phyloP scores from a whole-genome alignment of 2,329 filamentous ascomycete species.

The Trichoderma atroviride region DNA sequence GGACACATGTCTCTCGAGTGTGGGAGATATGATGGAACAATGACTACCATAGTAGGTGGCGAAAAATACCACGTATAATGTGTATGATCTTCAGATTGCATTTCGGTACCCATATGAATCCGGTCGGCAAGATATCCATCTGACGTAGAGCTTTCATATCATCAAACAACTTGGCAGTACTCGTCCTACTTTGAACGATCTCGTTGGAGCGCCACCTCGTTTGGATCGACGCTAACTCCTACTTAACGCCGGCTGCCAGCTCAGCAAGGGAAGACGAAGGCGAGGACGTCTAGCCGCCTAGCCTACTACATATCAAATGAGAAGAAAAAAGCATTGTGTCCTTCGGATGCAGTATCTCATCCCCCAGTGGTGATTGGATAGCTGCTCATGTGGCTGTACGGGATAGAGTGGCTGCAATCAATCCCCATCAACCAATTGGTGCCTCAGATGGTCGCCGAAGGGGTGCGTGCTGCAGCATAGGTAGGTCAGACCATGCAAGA shows the following conservation, averaged over 20 bases:
- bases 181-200: neutral
- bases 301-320: neutral
- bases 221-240: slow-evolving; percentile 18
- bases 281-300: neutral
- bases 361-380: neutral
- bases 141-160: neutral
- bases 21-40: neutral
- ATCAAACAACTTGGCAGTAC: neutral
- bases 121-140: neutral
- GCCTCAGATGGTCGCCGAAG: slow-evolving; percentile 11
- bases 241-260: slow-evolving; percentile 4
- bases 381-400: slow-evolving; percentile 13
- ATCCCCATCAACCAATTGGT: slow-evolving; percentile 6
- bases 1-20: neutral
- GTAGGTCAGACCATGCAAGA: slow-evolving; percentile 19
- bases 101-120: neutral
- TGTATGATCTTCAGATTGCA: neutral
- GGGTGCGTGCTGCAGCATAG: slow-evolving; percentile 6
- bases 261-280: slow-evolving; percentile 1
- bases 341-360: slow-evolving; percentile 7
- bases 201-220: slow-evolving; percentile 9
- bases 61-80: neutral
- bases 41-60: neutral
- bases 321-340: neutral
- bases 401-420: slow-evolving; percentile 19